Evolutionary conservation across 148 eudicot genomes (phyloP).

Genomic region (Linanthus parryae): DNA sequence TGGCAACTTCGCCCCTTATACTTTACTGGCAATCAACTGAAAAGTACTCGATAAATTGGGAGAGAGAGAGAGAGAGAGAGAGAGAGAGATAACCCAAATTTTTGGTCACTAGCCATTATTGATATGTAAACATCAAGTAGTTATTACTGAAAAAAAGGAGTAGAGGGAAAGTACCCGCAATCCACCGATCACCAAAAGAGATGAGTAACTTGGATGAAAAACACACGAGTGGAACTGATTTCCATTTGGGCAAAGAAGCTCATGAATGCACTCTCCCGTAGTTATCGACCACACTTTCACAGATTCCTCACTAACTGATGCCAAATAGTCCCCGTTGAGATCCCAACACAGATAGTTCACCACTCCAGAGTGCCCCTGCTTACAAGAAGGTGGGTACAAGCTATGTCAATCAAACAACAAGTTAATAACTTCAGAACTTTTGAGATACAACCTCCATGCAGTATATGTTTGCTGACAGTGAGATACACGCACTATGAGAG

Average conservation of each 20-base stretch:
- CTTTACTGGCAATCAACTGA: too few species aligned
- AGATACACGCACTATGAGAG: too few species aligned
- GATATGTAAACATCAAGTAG: not conserved
- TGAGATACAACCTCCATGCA: too few species aligned
- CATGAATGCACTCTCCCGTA: conserved; percentile 78
- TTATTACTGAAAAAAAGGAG: conserved; percentile 1
- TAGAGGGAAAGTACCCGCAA: conserved; percentile 47
- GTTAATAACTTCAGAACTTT: too few species aligned
- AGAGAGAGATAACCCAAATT: too few species aligned
- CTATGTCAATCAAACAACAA: too few species aligned
- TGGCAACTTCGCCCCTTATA: too few species aligned
- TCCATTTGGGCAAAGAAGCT: conserved; percentile 52
- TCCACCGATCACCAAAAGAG: conserved; percentile 92
- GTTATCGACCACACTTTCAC: conserved; percentile 87
- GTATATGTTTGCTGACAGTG: too few species aligned
- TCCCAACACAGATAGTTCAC: conserved; percentile 91
- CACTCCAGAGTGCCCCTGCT: conserved; percentile 63
- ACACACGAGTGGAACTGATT: conserved; percentile 94
- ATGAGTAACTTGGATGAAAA: conserved; percentile 78
- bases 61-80: too few species aligned
- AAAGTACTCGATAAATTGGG: too few species aligned
- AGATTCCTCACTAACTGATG: conserved; percentile 73
- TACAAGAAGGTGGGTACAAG: too few species aligned
- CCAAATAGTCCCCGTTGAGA: conserved; percentile 67
- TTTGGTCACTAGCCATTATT: too few species aligned